A percentile compares a stretch with the other conserved stretches of the same genome.
Evolutionary conservation across 1,284 basidiomycete species (phyloP).

Genomic region (Irpex lacteus): DNA sequence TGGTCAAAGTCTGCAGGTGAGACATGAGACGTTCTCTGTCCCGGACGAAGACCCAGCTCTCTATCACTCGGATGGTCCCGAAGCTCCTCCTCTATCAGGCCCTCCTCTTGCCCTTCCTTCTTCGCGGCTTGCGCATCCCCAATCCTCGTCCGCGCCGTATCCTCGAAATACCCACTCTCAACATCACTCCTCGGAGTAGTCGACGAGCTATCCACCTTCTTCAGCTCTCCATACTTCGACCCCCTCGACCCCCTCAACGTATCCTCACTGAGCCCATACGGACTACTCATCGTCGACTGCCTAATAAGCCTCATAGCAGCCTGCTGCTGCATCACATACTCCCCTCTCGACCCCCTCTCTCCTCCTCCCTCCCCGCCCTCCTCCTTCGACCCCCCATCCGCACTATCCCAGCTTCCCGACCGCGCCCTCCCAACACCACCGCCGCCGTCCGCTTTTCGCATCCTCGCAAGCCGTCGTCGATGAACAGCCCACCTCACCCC

Average conservation of each 20-base stretch:
- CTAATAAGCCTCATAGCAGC: conserved; percentile 27
- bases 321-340: conserved; percentile 21
- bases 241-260: conserved; percentile 30
- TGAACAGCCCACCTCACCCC: conserved; percentile 46
- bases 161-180: conserved; percentile 30
- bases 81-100: not conserved
- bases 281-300: conserved; percentile 19
- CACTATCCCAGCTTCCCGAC: conserved; percentile 13
- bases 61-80: not conserved
- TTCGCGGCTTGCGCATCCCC: conserved; percentile 22
- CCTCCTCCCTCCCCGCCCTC: conserved; percentile 19
- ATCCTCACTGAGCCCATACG: conserved; percentile 28
- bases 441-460: conserved; percentile 1
- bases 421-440: not conserved
- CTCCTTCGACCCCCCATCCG: conserved; percentile 14
- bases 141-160: conserved; percentile 32
- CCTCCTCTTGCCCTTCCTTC: not conserved
- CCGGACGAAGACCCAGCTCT: conserved; percentile 6
- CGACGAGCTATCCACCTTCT: conserved; percentile 5
- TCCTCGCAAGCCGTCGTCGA: conserved; percentile 31
- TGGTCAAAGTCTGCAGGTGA: not conserved
- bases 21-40: not conserved
- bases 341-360: conserved; percentile 19
- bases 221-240: conserved; percentile 29
- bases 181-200: not conserved